phyloP scores from a whole-genome alignment of 2,329 filamentous ascomycete genomes.

The Fusarium mangiferae region DNA sequence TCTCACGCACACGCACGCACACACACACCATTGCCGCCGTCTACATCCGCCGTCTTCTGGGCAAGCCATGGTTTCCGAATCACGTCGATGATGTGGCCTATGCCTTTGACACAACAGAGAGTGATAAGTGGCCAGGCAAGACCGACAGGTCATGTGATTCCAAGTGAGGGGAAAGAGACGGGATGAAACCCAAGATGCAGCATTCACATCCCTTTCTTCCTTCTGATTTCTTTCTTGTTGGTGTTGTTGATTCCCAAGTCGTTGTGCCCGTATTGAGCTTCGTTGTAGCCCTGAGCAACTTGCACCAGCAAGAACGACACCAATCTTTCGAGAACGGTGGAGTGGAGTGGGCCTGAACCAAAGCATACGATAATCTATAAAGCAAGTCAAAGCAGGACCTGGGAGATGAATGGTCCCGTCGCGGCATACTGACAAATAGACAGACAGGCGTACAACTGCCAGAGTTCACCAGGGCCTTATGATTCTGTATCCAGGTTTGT shows the following conservation, averaged over 20 bases:
- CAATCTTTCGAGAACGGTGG: conserved; percentile 17
- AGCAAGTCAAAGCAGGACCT: conserved; percentile 15
- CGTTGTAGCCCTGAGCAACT: conserved; percentile 14
- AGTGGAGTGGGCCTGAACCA: conserved; percentile 16
- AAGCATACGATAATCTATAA: background rate
- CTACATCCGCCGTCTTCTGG: conserved; percentile 17
- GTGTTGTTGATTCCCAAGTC: conserved; percentile 3
- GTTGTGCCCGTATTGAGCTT: conserved; percentile 1
- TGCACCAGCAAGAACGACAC: background rate
- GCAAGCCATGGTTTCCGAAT: conserved; percentile 31
- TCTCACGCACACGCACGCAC: conserved; percentile 1
- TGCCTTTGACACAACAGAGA: conserved; percentile 27
- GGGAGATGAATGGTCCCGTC: background rate
- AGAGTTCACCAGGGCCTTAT: background rate
- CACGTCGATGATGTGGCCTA: conserved; percentile 43
- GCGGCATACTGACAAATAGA: conserved; percentile 4
- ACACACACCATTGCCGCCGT: conserved; percentile 9
- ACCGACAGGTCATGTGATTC: conserved; percentile 46
- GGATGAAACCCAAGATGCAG: conserved; percentile 41
- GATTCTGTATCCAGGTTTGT: background rate
- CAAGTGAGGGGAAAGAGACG: conserved; percentile 46
- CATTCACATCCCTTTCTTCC: conserved; percentile 23
- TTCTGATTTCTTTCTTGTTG: conserved; percentile 12
- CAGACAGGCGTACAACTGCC: background rate
- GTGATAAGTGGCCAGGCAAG: conserved; percentile 37